Evolutionary conservation across 331 rosid species (phyloP).

Genomic region (Prunus yedoensis): DNA sequence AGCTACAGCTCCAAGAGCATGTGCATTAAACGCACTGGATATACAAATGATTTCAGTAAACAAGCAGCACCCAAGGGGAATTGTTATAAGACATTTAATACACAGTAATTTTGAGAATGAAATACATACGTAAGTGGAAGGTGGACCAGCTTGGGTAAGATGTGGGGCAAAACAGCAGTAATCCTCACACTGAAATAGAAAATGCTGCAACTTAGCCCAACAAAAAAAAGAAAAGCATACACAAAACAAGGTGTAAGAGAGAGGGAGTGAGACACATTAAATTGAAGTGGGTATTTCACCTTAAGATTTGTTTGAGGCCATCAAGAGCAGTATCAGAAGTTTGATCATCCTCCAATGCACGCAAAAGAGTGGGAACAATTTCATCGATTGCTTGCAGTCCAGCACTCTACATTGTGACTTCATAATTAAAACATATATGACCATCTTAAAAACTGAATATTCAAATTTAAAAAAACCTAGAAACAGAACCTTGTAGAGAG

Average conservation of each 20-base stretch:
- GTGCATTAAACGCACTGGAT: constrained; percentile 89
- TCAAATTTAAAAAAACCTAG: background rate
- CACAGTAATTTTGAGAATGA: constrained; percentile 15
- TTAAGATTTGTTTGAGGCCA: constrained; percentile 95
- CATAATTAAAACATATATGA: constrained; percentile 14
- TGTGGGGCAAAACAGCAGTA: constrained; percentile 90
- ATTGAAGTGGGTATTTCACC: constrained; percentile 42
- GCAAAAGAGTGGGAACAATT: constrained; percentile 92
- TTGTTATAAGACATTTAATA: background rate
- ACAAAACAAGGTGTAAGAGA: background rate
- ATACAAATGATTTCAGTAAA: constrained; percentile 15
- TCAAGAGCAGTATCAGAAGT: constrained; percentile 96
- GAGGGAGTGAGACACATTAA: background rate
- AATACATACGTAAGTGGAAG: constrained; percentile 83
- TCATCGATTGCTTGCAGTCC: constrained; percentile 99
- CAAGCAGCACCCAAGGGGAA: background rate
- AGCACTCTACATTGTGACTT: constrained; percentile 64
- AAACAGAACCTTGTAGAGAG: constrained; percentile 81
- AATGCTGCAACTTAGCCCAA: constrained; percentile 26
- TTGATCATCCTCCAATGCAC: constrained; percentile 86
- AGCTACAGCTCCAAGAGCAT: constrained; percentile 94
- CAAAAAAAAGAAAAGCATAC: background rate
- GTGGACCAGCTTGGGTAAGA: constrained; percentile 89
- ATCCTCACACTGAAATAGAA: constrained; percentile 72
- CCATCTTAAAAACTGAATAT: background rate